Percentiles rank a stretch among this genome's conserved stretches.
phyloP scores from a whole-genome alignment of 306 rosid genomes.

The Astragalus membranaceus region DNA sequence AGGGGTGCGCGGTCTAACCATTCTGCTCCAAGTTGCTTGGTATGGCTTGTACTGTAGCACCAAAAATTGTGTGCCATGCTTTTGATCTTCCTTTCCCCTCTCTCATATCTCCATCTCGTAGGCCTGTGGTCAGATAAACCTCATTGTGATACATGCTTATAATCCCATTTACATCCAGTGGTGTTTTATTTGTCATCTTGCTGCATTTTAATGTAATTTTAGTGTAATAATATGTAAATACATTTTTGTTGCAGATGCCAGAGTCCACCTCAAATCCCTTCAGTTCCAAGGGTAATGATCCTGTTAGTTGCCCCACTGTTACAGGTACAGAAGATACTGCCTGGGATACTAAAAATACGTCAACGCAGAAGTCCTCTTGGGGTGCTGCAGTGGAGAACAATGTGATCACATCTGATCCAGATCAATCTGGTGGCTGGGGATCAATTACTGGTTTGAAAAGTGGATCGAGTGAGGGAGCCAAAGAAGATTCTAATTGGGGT shows the following conservation, averaged over 20 bases:
- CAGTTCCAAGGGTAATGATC: constrained; percentile 33
- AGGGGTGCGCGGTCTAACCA: constrained; percentile 62
- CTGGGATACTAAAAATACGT: constrained; percentile 54
- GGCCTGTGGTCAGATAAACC: neutral
- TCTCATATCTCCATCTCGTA: neutral
- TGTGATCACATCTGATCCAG: constrained; percentile 24
- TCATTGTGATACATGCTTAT: neutral
- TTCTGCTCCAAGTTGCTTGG: constrained; percentile 49
- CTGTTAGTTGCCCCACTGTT: neutral
- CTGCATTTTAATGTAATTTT: neutral
- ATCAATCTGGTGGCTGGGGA: constrained; percentile 56
- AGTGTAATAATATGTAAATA: neutral
- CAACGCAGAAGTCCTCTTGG: constrained; percentile 56
- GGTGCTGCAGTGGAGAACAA: constrained; percentile 45
- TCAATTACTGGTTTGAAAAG: constrained; percentile 23
- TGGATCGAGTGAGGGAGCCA: constrained; percentile 12
- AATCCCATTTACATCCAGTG: neutral
- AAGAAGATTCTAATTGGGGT: constrained; percentile 16
- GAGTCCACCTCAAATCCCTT: constrained; percentile 42
- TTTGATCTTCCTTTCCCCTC: neutral
- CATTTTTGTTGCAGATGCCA: constrained; percentile 31
- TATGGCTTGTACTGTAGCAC: constrained; percentile 26
- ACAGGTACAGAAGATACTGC: constrained; percentile 46
- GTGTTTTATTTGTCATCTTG: neutral
- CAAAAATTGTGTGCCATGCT: neutral